Conservation (phyloP, 192 early-diverging fungal genomes). For the Dissophora ornata region DNA sequence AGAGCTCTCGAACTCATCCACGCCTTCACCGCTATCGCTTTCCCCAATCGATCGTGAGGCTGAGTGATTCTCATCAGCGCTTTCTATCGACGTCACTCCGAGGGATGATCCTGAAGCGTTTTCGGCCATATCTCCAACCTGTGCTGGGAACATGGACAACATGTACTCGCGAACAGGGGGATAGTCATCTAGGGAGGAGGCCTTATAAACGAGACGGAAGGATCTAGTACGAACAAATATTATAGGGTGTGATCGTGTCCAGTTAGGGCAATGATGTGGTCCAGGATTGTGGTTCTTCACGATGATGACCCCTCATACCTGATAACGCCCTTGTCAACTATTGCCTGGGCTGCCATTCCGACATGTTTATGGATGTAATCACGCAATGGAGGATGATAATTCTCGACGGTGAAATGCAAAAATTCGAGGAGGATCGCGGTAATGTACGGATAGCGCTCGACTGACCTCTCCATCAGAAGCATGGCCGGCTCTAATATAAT, state of each 20-base stretch:
- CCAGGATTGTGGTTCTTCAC: too few relatives aligned
- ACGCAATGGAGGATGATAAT: constrained; percentile 66
- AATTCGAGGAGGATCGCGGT: constrained; percentile 79
- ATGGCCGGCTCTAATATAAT: constrained; percentile 77
- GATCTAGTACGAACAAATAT: constrained; percentile 5
- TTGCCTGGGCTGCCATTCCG: constrained; percentile 63
- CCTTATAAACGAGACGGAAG: constrained; percentile 45
- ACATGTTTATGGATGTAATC: constrained; percentile 63
- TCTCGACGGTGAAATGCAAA: constrained; percentile 66
- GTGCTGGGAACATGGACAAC: constrained; percentile 17
- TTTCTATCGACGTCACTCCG: constrained; percentile 12
- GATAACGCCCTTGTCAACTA: constrained; percentile 73
- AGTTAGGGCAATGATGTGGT: background rate
- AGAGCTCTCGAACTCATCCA: constrained; percentile 31
- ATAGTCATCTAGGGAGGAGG: constrained; percentile 54
- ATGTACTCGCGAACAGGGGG: constrained; percentile 24
- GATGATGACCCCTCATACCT: constrained; percentile 56
- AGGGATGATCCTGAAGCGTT: constrained; percentile 13
- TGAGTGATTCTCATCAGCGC: constrained; percentile 3
- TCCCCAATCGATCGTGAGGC: background rate
- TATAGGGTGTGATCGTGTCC: too few relatives aligned
- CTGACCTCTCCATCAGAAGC: constrained; percentile 75
- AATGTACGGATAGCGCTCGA: constrained; percentile 71
- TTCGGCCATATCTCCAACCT: constrained; percentile 25
- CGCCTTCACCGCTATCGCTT: constrained; percentile 4